Evolutionary conservation across 768 basidiomycete species (phyloP), one percentile per base, ranked within the genome.

Genomic region (Peribolospora kevripleyi): DNA sequence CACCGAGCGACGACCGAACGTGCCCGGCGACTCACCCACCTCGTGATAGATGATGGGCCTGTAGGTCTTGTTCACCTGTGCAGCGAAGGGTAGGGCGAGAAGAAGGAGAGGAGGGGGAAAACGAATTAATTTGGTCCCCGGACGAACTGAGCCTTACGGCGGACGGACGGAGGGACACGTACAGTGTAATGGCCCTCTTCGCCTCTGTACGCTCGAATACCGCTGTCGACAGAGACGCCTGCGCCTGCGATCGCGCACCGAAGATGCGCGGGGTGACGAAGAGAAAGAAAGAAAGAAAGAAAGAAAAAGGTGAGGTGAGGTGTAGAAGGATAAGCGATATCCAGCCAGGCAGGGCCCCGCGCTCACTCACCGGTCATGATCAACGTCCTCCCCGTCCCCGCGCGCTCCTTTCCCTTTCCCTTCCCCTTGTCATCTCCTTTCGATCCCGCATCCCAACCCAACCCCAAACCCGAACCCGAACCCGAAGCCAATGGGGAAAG

Each of bases 221-320:
- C 91, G 38, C 82, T 85, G 67, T 95, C 91, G 39, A 93, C 88
- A 65, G 82, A 84, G 60, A 93, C 84, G 6, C 91, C 91, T 0
- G 91, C 91, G 3, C 88, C 88, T 0, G 86, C 88, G 54, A 95
- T n/a, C n/a, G n/a, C n/a, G n/a, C n/a, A n/a, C n/a, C n/a, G n/a
- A n/a, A n/a, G n/a, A n/a, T n/a, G n/a, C n/a, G n/a, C n/a, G n/a
- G n/a, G n/a, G n/a, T n/a, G n/a, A n/a, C n/a, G n/a, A n/a, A n/a
- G n/a, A n/a, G n/a, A n/a, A n/a, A n/a, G n/a, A n/a, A n/a, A n/a
- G n/a, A n/a, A n/a, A n/a, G n/a, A n/a, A n/a, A n/a, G n/a, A n/a
- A n/a, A n/a, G n/a, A n/a, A n/a, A n/a, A n/a, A n/a, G n/a, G n/a
- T n/a, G n/a, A n/a, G n/a, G n/a, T n/a, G n/a, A n/a, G n/a, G n/a